Percentiles rank a stretch among this genome's conserved stretches.
Evolutionary conservation across 1,139 yeast genomes (phyloP).

Genomic region (Debaryomycetaceae sp.): DNA sequence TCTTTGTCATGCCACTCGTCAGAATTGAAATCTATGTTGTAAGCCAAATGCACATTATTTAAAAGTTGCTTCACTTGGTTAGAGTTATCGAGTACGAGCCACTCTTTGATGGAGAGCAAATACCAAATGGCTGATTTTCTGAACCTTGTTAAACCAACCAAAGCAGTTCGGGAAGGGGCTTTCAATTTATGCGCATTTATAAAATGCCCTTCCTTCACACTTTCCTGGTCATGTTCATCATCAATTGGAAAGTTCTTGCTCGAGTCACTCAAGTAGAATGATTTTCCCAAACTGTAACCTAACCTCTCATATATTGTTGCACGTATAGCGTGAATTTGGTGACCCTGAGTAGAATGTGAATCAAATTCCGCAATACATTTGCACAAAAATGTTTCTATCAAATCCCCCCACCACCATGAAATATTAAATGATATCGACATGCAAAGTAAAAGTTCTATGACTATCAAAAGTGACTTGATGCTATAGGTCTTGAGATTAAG

Average conservation of each 20-base stretch:
- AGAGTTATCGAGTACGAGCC: slow-evolving; percentile 41
- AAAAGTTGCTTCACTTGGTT: slow-evolving; percentile 23
- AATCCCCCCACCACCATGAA: slow-evolving; percentile 48
- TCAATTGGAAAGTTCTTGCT: slow-evolving; percentile 9
- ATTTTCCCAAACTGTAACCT: slow-evolving; percentile 36
- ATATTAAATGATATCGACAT: slow-evolving; percentile 35
- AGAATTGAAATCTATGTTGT: slow-evolving; percentile 16
- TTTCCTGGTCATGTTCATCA: slow-evolving; percentile 3
- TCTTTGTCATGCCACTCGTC: slow-evolving; percentile 36
- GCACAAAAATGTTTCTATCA: slow-evolving; percentile 43
- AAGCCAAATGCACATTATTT: slow-evolving; percentile 22
- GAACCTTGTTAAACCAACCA: slow-evolving; percentile 53
- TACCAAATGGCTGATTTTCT: slow-evolving; percentile 82
- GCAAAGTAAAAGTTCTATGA: slow-evolving; percentile 53
- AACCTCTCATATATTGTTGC: slow-evolving; percentile 41
- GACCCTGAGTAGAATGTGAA: slow-evolving; percentile 30
- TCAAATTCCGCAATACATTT: slow-evolving; percentile 40
- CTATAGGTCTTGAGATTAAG: slow-evolving; percentile 62
- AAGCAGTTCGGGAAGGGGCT: slow-evolving; percentile 30
- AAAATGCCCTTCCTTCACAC: slow-evolving; percentile 27
- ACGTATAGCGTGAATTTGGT: slow-evolving; percentile 35
- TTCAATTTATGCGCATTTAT: slow-evolving; percentile 37
- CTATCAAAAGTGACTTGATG: slow-evolving; percentile 42
- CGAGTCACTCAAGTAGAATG: slow-evolving; percentile 17
- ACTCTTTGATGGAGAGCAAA: slow-evolving; percentile 70